Evolutionary conservation across 306 rosid species (phyloP).

Genomic region (Neltuma alba): DNA sequence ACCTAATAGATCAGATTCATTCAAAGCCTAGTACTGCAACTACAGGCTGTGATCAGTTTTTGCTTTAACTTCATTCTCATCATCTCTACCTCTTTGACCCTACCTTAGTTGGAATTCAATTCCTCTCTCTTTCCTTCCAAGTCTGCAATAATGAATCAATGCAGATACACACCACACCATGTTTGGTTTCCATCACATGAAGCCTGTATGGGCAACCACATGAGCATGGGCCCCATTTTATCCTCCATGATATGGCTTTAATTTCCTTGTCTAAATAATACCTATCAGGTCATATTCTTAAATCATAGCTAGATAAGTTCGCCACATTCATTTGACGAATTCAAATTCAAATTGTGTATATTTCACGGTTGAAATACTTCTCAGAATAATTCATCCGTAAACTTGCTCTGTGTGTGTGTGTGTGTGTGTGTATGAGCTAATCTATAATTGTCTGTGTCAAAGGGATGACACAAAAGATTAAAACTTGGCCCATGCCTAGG

Average conservation of each 20-base stretch:
- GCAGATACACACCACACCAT: slow-evolving; percentile 28
- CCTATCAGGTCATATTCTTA: not conserved
- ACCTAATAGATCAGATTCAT: not conserved
- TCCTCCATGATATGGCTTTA: slow-evolving; percentile 18
- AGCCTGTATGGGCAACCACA: slow-evolving; percentile 43
- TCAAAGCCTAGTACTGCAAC: not conserved
- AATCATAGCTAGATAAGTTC: not conserved
- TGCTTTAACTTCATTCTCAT: slow-evolving; percentile 6
- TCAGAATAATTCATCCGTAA: not conserved
- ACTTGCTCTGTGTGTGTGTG: not conserved
- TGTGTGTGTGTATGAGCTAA: no score
- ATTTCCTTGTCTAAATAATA: not conserved
- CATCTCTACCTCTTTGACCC: not conserved
- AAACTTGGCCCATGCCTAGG: slow-evolving; percentile 32
- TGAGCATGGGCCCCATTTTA: slow-evolving; percentile 44
- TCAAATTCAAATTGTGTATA: no score
- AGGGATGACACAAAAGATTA: slow-evolving; percentile 40
- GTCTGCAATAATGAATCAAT: slow-evolving; percentile 22
- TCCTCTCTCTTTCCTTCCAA: not conserved
- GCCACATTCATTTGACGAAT: not conserved
- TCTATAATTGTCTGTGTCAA: slow-evolving; percentile 35
- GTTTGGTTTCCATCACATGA: slow-evolving; percentile 43
- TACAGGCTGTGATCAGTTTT: not conserved
- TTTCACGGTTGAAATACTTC: not conserved
- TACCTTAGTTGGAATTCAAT: slow-evolving; percentile 3